Conservation (phyloP, 192 early-diverging fungal species). For the Glomus cerebriforme region DNA sequence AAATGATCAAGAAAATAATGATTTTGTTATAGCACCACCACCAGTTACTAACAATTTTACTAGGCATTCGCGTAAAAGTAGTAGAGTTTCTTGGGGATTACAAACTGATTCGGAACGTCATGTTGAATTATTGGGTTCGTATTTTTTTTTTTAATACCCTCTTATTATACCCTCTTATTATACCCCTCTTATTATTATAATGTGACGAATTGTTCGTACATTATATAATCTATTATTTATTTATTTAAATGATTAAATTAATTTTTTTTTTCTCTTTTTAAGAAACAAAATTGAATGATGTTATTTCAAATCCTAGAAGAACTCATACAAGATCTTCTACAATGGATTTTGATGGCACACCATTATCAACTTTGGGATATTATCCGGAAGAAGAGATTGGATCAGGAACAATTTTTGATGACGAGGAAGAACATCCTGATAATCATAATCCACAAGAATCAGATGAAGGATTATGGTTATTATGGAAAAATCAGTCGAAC, state of each 20-base stretch:
- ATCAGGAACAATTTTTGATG: neutral
- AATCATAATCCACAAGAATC: constrained; percentile 16
- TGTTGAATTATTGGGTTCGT: constrained; percentile 8
- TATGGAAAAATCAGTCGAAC: constrained; percentile 3
- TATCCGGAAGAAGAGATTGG: neutral
- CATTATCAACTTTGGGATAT: constrained; percentile 15
- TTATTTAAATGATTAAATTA: neutral
- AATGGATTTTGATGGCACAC: neutral
- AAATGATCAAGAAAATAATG: neutral
- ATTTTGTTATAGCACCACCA: constrained; percentile 7
- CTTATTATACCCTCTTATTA: no score
- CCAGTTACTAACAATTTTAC: neutral
- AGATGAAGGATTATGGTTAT: constrained; percentile 30
- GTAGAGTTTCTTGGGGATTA: constrained; percentile 16
- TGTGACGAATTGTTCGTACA: no score
- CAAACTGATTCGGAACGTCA: constrained; percentile 20
- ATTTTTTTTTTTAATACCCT: neutral
- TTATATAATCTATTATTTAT: no score
- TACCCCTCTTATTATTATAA: no score
- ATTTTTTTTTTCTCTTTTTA: constrained; percentile 5
- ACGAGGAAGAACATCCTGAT: neutral
- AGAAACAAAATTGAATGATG: neutral
- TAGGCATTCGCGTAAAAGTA: constrained; percentile 21
- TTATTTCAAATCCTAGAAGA: neutral
- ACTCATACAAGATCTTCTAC: neutral